Base-by-base conservation (phyloP, 768 basidiomycete species). In the Xerocomus spinulosus region DNA sequence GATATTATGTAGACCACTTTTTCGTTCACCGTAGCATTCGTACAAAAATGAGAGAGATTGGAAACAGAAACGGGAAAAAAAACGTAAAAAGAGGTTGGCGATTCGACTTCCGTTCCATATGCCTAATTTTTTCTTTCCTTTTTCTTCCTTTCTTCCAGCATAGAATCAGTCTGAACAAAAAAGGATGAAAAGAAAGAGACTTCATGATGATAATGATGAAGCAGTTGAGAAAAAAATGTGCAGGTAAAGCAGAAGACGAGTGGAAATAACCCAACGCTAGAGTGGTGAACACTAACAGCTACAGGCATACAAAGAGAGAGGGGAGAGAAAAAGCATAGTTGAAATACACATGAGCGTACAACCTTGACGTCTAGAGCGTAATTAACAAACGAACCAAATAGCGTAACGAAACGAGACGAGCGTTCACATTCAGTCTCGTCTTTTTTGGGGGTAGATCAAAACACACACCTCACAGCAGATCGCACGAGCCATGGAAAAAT, bases 271-370 rank as follows among this genome's bases (percentile, higher is more conserved):
- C 45, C 48, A 50, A 46, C 42, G 21, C 37, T 20, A 34, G 39
- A 29, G 43, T 28, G 39, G 32, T 44, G 44, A 42, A 42, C 44
- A 57, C 46, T 61, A 61, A 52, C 54, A 51, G 56, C 54, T 64
- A 65, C 51, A 62, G 43, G 53, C 54, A 66, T 62, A 67, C 60
- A 64, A 55, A 32, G 45, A 52, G 44, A 52, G 49, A 60, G 43
- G 30, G n/a, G 38, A 41, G 45, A 45, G n/a, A 5, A 17, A 55
- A 45, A 56, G 42, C 58, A 62, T 58, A 56, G 50, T 53, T 57
- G 54, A 46, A 34, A 61, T 52, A 56, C 52, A 64, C 49, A 33
- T 42, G 44, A 68, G 40, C 56, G 51, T 67, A 66, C 64, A 40
- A 48, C 44, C 44, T 38, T 32, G 25, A 45, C 33, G 20, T 63